Base-by-base conservation (phyloP, 768 basidiomycete genomes). In the Boletus coccyginus region DNA sequence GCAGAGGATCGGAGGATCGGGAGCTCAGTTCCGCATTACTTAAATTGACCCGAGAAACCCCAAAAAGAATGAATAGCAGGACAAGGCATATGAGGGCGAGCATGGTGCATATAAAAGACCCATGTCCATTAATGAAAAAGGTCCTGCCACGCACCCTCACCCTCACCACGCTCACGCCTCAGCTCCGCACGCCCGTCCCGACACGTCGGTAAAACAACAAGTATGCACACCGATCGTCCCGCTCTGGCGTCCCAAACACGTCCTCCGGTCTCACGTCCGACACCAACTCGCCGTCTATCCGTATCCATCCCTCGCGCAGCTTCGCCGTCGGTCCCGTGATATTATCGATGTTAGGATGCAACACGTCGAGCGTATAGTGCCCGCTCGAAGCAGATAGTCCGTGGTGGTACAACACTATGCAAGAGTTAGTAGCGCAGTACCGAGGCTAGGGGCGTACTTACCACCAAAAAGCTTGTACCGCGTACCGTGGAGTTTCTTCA, bases 241-340 rank as follows among this genome's bases (percentile, higher is more conserved):
- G 70, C 52, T 76, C 80, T 53, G 68, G 57, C 21, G 75, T 59
- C 59, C 74, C 75, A 66, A 92, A 92, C 55, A 93, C 90, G 65
- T 93, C 91, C 40, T 85, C 85, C 1, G 79, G 66, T 29, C 67
- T 71, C 41, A 96, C 81, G 62, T 90, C 85, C 35, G 85, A 85
- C 27, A 95, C 88, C 11, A 87, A 75, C 70, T 97, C 95, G 66
- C 98, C 96, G 70, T 98, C 95, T 51, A 98, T 89, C 48, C 95
- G 86, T 57, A 97, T 78, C 96, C 96, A 98, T 11, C 83, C 87
- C 55, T 90, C 85, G 7, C 79, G 77, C 2, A 77, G 74, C 29
- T 62, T 68, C 10, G 57, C 53, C 7, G 46, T 55, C 17, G 59
- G 48, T 39, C 63, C 63, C 10, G 42, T 32, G 6, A 59, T 66